Base-by-base conservation (phyloP, 495 filamentous ascomycete species). In the Penicillium silybi region DNA sequence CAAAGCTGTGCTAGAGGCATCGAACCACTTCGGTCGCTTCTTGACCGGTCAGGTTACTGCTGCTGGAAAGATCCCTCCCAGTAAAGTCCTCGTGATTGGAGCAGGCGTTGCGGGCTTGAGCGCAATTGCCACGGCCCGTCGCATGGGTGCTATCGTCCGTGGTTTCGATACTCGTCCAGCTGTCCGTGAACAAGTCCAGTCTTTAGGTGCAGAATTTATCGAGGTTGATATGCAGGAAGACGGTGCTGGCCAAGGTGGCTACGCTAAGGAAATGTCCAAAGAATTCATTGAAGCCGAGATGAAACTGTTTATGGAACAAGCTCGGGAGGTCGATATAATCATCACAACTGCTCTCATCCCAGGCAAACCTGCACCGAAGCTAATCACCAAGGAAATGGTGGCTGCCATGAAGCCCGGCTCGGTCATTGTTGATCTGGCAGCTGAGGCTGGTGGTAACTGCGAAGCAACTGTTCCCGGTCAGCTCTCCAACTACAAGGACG, bases 201-300 rank as follows among this genome's bases (percentile, higher is more conserved):
- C 88, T 9, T 76, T 92, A 6, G 88, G 88, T 13, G 88, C 88
- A 8, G 88, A 92, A 52, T 91, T 91, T 62, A 78, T 92, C 56
- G 88, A 91, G 63, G 88, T 92, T 18, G 85, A 89, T 26, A 73
- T 92, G n/a, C 65, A 90, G 51, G 88, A 92, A 67, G 88, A 91
- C 50, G 88, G 88, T 13, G 79, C 85, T n/a, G 88, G 88, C 2
- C 79, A 85, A 15, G 88, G 88, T 18, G 88, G 88, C 10, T 92
- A 92, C 52, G 87, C 85, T 32, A 92, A 92, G 57, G 86, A 88
- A 61, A 92, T 92, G 88, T 90, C 87, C 46, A 87, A 88, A 56
- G 88, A 90, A 63, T 92, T 92, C 64, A 88, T 89, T 62, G 88
- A 87, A 52, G 88, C 88, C 7, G 88, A 92, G 62, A 91, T 90